Conservation (phyloP, 495 filamentous ascomycete species). For the Penicillium turbatum region DNA sequence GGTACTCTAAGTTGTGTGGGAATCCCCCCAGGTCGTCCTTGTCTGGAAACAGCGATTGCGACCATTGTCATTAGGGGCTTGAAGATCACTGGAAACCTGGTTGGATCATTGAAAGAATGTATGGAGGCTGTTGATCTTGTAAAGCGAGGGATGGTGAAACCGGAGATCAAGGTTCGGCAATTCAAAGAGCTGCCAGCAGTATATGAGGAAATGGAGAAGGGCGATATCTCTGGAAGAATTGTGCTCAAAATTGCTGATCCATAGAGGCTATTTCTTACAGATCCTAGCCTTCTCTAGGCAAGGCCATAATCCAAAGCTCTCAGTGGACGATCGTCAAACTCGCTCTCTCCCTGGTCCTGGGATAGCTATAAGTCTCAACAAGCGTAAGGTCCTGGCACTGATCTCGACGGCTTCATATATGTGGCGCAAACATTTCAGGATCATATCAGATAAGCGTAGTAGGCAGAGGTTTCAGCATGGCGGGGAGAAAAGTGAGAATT, state of each 20-base stretch:
- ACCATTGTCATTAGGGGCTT: constrained; percentile 49
- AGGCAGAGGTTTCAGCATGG: too few relatives aligned
- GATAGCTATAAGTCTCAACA: too few relatives aligned
- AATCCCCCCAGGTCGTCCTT: constrained; percentile 41
- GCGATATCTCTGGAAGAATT: constrained; percentile 39
- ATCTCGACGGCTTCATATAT: too few relatives aligned
- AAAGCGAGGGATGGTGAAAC: constrained; percentile 42
- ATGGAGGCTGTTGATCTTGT: constrained; percentile 50
- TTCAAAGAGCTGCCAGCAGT: constrained; percentile 43
- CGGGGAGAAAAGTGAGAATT: too few relatives aligned
- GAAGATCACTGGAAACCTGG: constrained; percentile 42
- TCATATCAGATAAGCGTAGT: too few relatives aligned
- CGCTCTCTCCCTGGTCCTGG: too few relatives aligned
- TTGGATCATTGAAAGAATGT: constrained; percentile 49
- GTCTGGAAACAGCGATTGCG: constrained; percentile 42
- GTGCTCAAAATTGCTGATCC: constrained; percentile 34
- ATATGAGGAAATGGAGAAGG: constrained; percentile 47
- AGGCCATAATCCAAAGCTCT: too few relatives aligned
- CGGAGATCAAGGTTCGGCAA: constrained; percentile 39
- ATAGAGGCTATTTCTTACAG: too few relatives aligned
- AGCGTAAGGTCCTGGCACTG: too few relatives aligned
- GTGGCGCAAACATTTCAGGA: too few relatives aligned
- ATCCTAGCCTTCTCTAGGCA: too few relatives aligned
- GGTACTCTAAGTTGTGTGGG: constrained; percentile 48
- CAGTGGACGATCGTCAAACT: too few relatives aligned